phyloP scores from a whole-genome alignment of 495 filamentous ascomycete species.

The Xylaria longipes region DNA sequence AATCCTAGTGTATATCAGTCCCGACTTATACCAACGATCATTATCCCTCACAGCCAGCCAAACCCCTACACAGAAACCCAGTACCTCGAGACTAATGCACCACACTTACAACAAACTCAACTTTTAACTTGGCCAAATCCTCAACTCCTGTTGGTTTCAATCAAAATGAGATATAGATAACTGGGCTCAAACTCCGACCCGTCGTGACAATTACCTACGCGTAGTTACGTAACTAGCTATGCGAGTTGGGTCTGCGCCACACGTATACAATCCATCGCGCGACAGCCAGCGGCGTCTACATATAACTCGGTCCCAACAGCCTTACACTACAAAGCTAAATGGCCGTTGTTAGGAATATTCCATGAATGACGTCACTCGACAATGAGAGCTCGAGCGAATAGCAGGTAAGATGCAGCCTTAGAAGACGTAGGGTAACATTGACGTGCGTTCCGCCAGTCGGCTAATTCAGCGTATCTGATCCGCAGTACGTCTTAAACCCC shows the following conservation, averaged over 20 bases:
- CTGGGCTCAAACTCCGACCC: background rate
- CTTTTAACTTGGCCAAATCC: no score
- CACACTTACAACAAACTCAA: no score
- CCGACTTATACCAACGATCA: no score
- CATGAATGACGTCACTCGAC: background rate
- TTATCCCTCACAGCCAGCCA: background rate
- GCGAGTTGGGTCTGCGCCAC: background rate
- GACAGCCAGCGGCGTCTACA: background rate
- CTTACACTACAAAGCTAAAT: background rate
- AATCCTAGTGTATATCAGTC: no score
- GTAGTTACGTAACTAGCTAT: no score
- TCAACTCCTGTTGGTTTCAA: no score
- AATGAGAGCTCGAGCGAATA: background rate
- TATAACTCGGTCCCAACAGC: background rate
- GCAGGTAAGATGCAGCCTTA: background rate
- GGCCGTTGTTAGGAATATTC: background rate
- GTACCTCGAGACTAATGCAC: no score
- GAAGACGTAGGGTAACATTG: background rate
- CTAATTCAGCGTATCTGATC: background rate
- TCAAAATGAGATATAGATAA: no score
- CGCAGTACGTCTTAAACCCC: background rate
- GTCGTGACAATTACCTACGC: background rate
- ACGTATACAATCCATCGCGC: background rate
- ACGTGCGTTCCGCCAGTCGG: background rate
- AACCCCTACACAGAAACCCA: background rate